Conservation (phyloP, 1,284 basidiomycete species). For the Rhodofomes roseus region DNA sequence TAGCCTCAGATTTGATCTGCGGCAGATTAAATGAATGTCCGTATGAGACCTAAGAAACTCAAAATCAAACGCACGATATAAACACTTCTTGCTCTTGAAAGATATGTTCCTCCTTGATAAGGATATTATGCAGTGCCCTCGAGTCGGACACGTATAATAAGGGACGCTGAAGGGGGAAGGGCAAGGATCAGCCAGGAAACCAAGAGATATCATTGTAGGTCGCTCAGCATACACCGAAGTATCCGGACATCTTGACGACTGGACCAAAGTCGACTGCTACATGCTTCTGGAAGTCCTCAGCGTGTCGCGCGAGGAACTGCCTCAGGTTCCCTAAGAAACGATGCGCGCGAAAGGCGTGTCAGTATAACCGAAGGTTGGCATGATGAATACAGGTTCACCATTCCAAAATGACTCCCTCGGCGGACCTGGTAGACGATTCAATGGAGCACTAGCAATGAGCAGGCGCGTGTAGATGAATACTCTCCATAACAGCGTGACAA, state of each 20-base stretch:
- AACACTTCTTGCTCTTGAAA: conserved; percentile 8
- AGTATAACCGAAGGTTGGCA: too few relatives aligned
- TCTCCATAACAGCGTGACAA: neutral
- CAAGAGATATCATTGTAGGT: too few relatives aligned
- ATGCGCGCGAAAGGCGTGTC: neutral
- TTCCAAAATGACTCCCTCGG: neutral
- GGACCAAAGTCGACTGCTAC: neutral
- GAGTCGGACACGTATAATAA: conserved; percentile 23
- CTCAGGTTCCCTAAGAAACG: neutral
- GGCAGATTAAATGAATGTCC: neutral
- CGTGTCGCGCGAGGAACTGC: neutral
- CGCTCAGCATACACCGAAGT: neutral
- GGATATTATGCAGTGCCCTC: conserved; percentile 34
- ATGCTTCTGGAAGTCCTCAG: neutral
- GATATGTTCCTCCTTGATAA: conserved; percentile 33
- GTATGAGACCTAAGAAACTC: too few relatives aligned
- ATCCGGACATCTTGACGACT: neutral
- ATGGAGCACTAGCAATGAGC: neutral
- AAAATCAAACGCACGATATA: conserved; percentile 13
- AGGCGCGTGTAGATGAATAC: neutral
- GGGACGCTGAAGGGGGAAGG: neutral
- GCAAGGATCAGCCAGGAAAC: too few relatives aligned
- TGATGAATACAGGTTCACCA: neutral
- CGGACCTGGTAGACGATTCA: neutral
- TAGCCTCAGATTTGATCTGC: neutral